These are phyloP conservation scores for Hypoxylon intermedium DNA, from an alignment of 495 filamentous ascomycete species.

Conservation along the genomic window DNA sequence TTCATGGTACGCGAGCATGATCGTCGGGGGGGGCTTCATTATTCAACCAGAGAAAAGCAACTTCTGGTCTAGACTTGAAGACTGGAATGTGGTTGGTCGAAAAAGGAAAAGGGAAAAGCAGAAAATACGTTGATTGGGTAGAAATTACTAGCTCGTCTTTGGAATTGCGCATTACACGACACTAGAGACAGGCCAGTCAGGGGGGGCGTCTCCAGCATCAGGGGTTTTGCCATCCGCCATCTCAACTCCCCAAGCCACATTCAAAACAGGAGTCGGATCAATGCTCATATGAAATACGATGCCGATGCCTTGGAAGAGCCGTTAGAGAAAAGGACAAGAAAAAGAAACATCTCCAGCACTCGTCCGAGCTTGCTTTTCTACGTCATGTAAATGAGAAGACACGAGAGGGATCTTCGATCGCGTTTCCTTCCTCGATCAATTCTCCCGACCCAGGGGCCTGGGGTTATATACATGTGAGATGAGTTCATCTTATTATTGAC, in stretches of 20 bases:
- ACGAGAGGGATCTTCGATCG: conserved; percentile 35
- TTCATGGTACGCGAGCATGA: conserved; percentile 19
- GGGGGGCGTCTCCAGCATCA: background rate
- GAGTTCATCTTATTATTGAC: conserved; percentile 32
- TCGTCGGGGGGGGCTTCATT: conserved; percentile 25
- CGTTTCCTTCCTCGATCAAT: conserved; percentile 29
- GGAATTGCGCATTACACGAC: background rate
- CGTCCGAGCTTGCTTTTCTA: conserved; percentile 12
- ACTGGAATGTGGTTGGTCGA: conserved; percentile 25
- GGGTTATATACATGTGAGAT: conserved; percentile 18
- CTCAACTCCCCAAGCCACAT: conserved; percentile 27
- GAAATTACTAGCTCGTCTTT: conserved; percentile 14
- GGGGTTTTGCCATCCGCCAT: conserved; percentile 10
- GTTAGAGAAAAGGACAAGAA: background rate
- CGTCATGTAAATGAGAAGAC: conserved; percentile 16
- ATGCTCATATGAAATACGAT: conserved; percentile 18
- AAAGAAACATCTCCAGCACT: conserved; percentile 1
- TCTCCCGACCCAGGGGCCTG: conserved; percentile 20
- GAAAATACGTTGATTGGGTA: conserved; percentile 21
- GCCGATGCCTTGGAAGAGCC: conserved; percentile 17
- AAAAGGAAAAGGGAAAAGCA: conserved; percentile 16
- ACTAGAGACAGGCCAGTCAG: background rate
- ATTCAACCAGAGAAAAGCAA: conserved; percentile 31
- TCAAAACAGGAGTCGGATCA: conserved; percentile 32
- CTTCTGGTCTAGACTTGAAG: conserved; percentile 10